Conservation (phyloP, 805 yeast species). For the Scheffersomyces coipomensis region DNA sequence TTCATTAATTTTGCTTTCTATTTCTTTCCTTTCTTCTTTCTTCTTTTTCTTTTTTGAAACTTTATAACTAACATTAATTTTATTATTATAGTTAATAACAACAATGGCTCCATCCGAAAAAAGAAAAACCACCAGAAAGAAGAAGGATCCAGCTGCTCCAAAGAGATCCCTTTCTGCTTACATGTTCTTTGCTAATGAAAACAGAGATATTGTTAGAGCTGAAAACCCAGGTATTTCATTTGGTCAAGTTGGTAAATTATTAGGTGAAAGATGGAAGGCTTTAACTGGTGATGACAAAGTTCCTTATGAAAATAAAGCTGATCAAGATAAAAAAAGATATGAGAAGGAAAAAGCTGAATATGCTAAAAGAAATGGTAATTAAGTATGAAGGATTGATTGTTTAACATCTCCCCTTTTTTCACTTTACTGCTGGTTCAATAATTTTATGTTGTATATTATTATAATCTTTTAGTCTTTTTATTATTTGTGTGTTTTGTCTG, state of each 20-base stretch:
- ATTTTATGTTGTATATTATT: too few relatives aligned
- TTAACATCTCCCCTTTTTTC: background rate
- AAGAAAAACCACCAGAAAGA: conserved; percentile 45
- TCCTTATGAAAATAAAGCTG: conserved; percentile 93
- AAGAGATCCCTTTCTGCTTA: conserved; percentile 97
- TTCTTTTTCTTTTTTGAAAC: too few relatives aligned
- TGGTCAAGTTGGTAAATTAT: conserved; percentile 91
- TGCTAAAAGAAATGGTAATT: conserved; percentile 34
- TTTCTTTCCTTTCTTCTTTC: too few relatives aligned
- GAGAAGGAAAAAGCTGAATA: conserved; percentile 93
- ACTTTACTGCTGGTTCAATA: background rate
- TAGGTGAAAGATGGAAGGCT: conserved; percentile 97
- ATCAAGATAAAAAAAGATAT: conserved; percentile 95
- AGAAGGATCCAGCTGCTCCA: conserved; percentile 95
- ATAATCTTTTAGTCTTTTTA: too few relatives aligned
- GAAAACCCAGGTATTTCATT: conserved; percentile 96
- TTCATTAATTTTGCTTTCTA: too few relatives aligned
- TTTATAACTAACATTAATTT: too few relatives aligned
- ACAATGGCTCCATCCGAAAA: conserved; percentile 27
- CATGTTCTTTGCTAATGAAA: conserved; percentile 98
- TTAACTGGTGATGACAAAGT: conserved; percentile 75
- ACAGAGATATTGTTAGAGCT: conserved; percentile 92
- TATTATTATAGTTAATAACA: too few relatives aligned
- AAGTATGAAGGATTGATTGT: conserved; percentile 1
- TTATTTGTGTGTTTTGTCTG: too few relatives aligned